Evolutionary conservation across 441 rosid species (phyloP), one percentile per base, ranked within the genome.

Genomic region (Jatropha podagrica): DNA sequence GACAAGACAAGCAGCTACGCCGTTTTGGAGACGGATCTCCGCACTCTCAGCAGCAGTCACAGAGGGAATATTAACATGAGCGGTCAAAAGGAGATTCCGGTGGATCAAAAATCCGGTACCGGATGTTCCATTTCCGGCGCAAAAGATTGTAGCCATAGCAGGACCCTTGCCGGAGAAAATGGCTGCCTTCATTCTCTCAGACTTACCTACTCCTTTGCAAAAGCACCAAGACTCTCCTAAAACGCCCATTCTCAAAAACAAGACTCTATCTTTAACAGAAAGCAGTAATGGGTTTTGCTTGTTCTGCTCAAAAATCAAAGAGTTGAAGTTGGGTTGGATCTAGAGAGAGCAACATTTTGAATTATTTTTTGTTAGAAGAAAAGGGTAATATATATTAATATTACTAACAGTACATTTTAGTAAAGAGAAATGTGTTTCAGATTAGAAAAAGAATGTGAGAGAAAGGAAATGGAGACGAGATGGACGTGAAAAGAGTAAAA

Each of bases 161-260:
- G 88, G 81, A 82, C 86, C 80, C 84, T 93, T 95, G 12, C 88
- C 85, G 59, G 98, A 82, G 74, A 90, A 92, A 77, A 95, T 85
- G 76, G 95, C 78, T 59, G 88, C 96, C 79, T 93, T 93, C 92
- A 87, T 90, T 78, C 74, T 95, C 91, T 95, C 95, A 3, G 90
- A 87, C 88, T 85, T 93, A 80, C 95, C 86, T 11, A 92, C 88
- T 68, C 99, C 97, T 78, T 92, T 95, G 78, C 99, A 95, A 75
- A 95, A 95, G 78, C 98, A 95, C 94, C 93, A 92, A 0, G 96
- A 90, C 85, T 95, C 95, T 1, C 75, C 85, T 62, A 89, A 75
- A 72, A 88, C 89, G 51, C 95, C 92, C 98, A 95, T 95, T 81
- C 26, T 14, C 7, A 44, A 44, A 44, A 44, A 7, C 7, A 42